phyloP scores from a whole-genome alignment of 202 grass and related monocot genomes.

The Bolboschoenoplectus hybrid region DNA sequence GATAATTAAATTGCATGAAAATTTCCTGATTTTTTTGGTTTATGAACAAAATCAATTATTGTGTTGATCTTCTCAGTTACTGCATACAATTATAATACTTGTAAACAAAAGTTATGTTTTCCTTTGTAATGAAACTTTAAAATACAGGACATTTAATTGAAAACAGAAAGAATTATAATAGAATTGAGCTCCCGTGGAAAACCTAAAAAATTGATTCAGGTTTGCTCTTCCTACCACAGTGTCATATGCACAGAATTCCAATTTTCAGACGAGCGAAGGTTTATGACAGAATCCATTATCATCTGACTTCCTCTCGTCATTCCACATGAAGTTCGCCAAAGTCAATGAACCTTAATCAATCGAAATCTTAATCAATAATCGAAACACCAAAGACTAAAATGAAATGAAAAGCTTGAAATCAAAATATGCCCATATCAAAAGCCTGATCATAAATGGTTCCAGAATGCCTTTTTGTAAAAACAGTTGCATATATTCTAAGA shows the following conservation, averaged over 20 bases:
- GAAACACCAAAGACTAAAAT: too few species aligned
- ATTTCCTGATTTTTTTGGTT: slow-evolving; percentile 13
- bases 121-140: background rate
- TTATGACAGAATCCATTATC: too few species aligned
- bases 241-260: background rate
- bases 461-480: too few species aligned
- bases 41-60: slow-evolving; percentile 26
- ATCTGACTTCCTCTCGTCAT: slow-evolving; percentile 50
- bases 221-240: background rate
- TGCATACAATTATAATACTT: background rate
- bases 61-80: background rate
- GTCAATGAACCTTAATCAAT: slow-evolving; percentile 87
- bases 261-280: background rate
- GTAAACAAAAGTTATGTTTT: background rate
- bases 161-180: background rate
- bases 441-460: too few species aligned
- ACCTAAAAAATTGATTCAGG: background rate
- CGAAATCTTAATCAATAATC: slow-evolving; percentile 23
- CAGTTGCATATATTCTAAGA: too few species aligned
- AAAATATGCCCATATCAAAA: too few species aligned
- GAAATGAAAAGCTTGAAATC: too few species aligned
- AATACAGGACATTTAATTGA: background rate
- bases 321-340: slow-evolving; percentile 65
- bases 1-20: background rate
- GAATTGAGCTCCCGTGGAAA: background rate